Evolutionary conservation across 257 asterid genomes (phyloP), one percentile per base, ranked within the genome.

Genomic region (Paraleonurus japonicus): DNA sequence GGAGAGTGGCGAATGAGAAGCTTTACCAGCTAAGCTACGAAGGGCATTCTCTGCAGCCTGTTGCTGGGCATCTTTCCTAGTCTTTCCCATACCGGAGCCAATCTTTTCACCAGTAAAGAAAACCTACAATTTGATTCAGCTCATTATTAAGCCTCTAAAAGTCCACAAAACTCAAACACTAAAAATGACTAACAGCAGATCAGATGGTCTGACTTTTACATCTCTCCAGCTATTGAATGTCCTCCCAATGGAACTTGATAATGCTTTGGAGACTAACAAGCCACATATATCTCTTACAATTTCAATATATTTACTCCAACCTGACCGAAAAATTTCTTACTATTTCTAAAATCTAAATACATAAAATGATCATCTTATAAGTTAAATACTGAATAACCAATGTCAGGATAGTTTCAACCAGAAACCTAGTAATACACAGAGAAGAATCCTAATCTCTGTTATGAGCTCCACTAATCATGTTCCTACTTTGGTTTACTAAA

Each of bases 1-100:
- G 39, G 35, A 24, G 61, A 62, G 47, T 5, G 63, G 62, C 66
- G 55, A 19, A 54, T 35, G 55, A 66, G 59, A 5, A 70, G 22
- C 2, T 75, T 79, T 85, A 91, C 99, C 96, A 72, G 99, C 96
- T 89, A 94, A 84, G 84, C 81, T 83, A 74, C 76, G 96, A 48
- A 94, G 96, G 33, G 99, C 99, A 80, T 88, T 89, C 75, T 86
- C 99, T 33, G 96, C 96, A 76, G 98, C 99, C 72, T 88, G 96
- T 80, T 88, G 98, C 82, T 91, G 98, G 17, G 99, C 99, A 82
- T 94, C 98, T 83, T 86, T 92, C 81, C 95, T 85, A 13, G 96
- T 89, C 80, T 82, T 94, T 37, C 99, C 99, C 92, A 83, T 85
- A 57, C 99, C 99, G 53, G 76, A 80, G 62, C 98, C 95, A 79